Evolutionary conservation across 306 rosid genomes (phyloP), one percentile per base, ranked within the genome.

Genomic region (Sicyos baderoa): DNA sequence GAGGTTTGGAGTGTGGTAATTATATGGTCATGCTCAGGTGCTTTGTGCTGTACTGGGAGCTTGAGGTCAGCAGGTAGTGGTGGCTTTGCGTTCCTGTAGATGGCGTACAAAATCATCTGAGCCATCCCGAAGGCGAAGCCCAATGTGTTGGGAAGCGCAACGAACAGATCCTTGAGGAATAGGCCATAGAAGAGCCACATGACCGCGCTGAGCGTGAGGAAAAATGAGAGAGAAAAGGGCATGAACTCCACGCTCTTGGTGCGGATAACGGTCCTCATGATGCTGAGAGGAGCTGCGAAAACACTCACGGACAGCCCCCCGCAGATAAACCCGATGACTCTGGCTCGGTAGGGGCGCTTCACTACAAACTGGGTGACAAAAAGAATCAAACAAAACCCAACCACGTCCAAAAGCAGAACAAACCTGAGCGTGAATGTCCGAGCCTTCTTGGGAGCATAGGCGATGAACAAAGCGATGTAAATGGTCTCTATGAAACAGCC

Each of bases 241-340:
- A 94, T 88, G 87, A 73, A 94, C 75, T 94, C 96, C n/a, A 90
- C 97, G n/a, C 97, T 90, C 80, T 79, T 84, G 0, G 97, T 88
- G 58, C 61, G 78, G 44, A 88, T 85, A 3, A 94, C 97, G 75
- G 67, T 76, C 12, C 80, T 85, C 89, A 88, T 76, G 53, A 90
- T 84, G 82, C 82, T 84, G 54, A 94, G 96, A 71, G 99, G 99
- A 0, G 99, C 94, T 67, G 97, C 97, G 70, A 90, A 94, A 0
- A 94, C 99, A 52, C 79, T 74, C 0, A 88, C 83, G 73, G 86
- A 87, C 58, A 94, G 89, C 1, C 79, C 90, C 2, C 91, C 78
- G 68, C 91, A 85, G 58, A 94, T 80, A 91, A 95, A 88, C 9
- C 97, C 99, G 7, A 94, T 77, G 47, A 87, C 79, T 8, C 76